Base-by-base conservation (phyloP, 148 eudicot species). In the Arctostaphylos glauca region DNA sequence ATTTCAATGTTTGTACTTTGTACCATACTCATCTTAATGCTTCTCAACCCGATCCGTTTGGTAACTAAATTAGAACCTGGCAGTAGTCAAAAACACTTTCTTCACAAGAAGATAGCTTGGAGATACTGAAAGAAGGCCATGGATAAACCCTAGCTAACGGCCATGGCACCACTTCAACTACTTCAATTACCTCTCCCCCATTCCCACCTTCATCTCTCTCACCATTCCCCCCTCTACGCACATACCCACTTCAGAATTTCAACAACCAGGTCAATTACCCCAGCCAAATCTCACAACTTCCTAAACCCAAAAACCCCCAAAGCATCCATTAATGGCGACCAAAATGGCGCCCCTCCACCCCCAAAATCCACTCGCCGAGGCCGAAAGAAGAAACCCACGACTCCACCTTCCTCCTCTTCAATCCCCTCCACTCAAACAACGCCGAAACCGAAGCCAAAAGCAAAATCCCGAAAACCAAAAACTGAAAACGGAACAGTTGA, bases 161-260 rank as follows among this genome's bases (percentile, higher is more conserved):
- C 80, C 68, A 88, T 88, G 90, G 88, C 86, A 46, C 41, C 88
- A 50, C 44, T 86, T 81, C 90, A 81, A 19, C 78, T 84, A 23
- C 73, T 84, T 76, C 81, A 50, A 25, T 80, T 48, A 64, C 25
- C 74, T 23, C 73, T 80, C 12, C 82, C 77, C 38, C 83, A 74
- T 54, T 71, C 41, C n/a, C 66, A 55, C 62, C 83, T 80, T 48
- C 84, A 79, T n/a, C 60, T 31, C 38, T 25, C 70, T 62, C 81
- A 71, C 25, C 55, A 74, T 15, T 58, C 58, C 31, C 9, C 79
- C 76, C 80, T 75, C 48, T 55, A 50, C 49, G 53, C 86, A 14
- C 66, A 41, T 2, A 12, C 85, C 84, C 76, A 58, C 74, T 49
- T 81, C 86, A 49, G 16, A 38, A 71, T 82, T 19, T 49, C 84